These are phyloP conservation scores for Lentinula boryana DNA, from an alignment of 768 basidiomycete genomes.

Conservation along the genomic window DNA sequence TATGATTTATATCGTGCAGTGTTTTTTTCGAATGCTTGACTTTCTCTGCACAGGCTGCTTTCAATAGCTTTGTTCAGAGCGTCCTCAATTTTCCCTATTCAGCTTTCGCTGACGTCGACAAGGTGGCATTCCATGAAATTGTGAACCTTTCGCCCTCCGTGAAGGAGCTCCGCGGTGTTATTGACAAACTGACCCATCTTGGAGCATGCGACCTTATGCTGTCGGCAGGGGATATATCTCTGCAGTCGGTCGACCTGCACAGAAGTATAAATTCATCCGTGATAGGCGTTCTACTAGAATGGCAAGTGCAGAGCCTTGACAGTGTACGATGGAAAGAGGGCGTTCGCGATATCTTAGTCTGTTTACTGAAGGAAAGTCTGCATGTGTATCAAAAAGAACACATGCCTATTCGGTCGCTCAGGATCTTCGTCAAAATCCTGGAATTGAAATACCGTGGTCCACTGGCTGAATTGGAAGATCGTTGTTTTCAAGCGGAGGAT, in stretches of 20 bases:
- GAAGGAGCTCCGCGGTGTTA: slow-evolving; percentile 51
- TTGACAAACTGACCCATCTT: slow-evolving; percentile 65
- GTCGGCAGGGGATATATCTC: slow-evolving; percentile 40
- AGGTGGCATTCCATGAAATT: slow-evolving; percentile 19
- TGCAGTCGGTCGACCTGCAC: slow-evolving; percentile 20
- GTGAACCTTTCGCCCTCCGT: slow-evolving; percentile 37
- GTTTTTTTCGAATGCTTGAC: slow-evolving; percentile 5
- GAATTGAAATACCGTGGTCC: slow-evolving; percentile 41
- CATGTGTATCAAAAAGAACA: slow-evolving; percentile 38
- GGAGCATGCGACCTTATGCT: slow-evolving; percentile 64
- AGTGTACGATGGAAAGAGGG: slow-evolving; percentile 53
- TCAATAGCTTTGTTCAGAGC: slow-evolving; percentile 46
- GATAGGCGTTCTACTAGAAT: slow-evolving; percentile 52
- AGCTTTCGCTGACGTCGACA: slow-evolving; percentile 29
- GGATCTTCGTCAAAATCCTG: slow-evolving; percentile 48
- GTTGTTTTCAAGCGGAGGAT: slow-evolving; percentile 16
- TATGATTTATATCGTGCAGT: slow-evolving; percentile 22
- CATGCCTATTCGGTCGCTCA: slow-evolving; percentile 55
- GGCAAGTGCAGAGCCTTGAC: slow-evolving; percentile 54
- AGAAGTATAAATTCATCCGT: slow-evolving; percentile 21
- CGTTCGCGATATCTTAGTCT: slow-evolving; percentile 31
- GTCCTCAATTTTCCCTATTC: slow-evolving; percentile 50
- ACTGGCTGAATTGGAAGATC: slow-evolving; percentile 23
- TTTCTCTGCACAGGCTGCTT: slow-evolving; percentile 43
- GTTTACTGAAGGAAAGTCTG: slow-evolving; percentile 44